These are phyloP conservation scores for Colletotrichum sp. DNA, from an alignment of 2,329 filamentous ascomycete genomes.

Conservation along the genomic window DNA sequence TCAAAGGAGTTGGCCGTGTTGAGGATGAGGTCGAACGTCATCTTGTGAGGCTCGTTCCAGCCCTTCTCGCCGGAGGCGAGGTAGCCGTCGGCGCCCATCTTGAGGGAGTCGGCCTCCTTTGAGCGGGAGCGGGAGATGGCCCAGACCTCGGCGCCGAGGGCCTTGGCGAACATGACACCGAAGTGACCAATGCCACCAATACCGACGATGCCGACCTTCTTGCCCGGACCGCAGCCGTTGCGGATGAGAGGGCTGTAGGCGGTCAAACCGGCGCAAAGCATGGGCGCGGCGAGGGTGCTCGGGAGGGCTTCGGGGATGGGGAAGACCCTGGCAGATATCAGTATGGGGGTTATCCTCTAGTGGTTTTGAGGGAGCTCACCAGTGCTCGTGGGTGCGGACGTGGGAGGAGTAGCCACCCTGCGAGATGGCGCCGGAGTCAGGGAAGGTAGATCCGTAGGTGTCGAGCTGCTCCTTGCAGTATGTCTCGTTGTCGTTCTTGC, in stretches of 20 bases:
- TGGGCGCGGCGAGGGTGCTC: slow-evolving; percentile 70
- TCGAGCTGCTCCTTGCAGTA: slow-evolving; percentile 67
- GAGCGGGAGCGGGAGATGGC: slow-evolving; percentile 64
- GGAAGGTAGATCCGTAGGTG: slow-evolving; percentile 64
- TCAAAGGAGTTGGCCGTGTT: slow-evolving; percentile 75
- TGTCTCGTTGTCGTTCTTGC: slow-evolving; percentile 70
- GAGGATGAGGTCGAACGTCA: slow-evolving; percentile 78
- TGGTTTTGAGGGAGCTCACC: slow-evolving; percentile 32
- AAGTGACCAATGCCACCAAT: slow-evolving; percentile 77
- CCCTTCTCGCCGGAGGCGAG: slow-evolving; percentile 61
- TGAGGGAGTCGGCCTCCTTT: slow-evolving; percentile 63
- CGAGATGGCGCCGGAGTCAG: slow-evolving; percentile 66
- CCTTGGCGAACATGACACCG: slow-evolving; percentile 72
- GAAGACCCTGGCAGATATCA: slow-evolving; percentile 51
- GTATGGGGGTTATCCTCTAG: neutral
- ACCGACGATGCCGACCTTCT: slow-evolving; percentile 79
- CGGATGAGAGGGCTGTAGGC: slow-evolving; percentile 79
- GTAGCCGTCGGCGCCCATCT: slow-evolving; percentile 66
- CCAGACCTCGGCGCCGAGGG: slow-evolving; percentile 66
- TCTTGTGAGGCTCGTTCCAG: slow-evolving; percentile 61
- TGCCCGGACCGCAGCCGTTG: slow-evolving; percentile 76
- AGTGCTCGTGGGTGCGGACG: slow-evolving; percentile 79
- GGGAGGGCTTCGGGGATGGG: slow-evolving; percentile 77
- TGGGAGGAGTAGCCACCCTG: slow-evolving; percentile 68
- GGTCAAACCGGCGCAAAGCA: slow-evolving; percentile 86